Evolutionary conservation across 148 eudicot species (phyloP).

Genomic region (Polygonum aviculare): DNA sequence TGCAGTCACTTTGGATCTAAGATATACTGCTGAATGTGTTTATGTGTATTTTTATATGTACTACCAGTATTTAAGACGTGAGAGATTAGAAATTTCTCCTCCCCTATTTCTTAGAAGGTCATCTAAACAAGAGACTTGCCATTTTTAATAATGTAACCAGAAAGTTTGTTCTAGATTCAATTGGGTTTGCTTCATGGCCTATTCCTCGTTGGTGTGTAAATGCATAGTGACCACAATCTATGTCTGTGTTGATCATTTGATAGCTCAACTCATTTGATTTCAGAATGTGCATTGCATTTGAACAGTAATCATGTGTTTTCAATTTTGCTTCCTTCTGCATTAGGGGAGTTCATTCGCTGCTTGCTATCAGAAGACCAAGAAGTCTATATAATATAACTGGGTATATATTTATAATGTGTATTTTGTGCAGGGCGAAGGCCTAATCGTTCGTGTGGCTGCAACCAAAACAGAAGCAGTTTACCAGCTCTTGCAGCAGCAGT

Average conservation of each 20-base stretch:
- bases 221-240: neutral
- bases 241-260: neutral
- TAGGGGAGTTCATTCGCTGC: neutral
- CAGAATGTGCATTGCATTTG: neutral
- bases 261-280: neutral
- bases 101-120: neutral
- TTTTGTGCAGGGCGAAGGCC: neutral
- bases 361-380: no score
- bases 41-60: no score
- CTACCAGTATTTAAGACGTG: no score
- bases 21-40: no score
- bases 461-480: constrained; percentile 1
- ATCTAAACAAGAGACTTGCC: neutral
- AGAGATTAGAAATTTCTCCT: neutral
- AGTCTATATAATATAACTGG: no score
- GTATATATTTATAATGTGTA: neutral
- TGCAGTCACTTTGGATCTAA: no score
- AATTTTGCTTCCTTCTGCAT: neutral
- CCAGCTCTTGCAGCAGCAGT: constrained; percentile 6
- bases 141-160: neutral
- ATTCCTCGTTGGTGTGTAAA: neutral
- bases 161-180: neutral
- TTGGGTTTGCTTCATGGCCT: neutral
- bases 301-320: neutral
- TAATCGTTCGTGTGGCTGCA: neutral